Base-by-base conservation (phyloP, 1,139 yeast genomes). In the Arxiozyma telluris region DNA sequence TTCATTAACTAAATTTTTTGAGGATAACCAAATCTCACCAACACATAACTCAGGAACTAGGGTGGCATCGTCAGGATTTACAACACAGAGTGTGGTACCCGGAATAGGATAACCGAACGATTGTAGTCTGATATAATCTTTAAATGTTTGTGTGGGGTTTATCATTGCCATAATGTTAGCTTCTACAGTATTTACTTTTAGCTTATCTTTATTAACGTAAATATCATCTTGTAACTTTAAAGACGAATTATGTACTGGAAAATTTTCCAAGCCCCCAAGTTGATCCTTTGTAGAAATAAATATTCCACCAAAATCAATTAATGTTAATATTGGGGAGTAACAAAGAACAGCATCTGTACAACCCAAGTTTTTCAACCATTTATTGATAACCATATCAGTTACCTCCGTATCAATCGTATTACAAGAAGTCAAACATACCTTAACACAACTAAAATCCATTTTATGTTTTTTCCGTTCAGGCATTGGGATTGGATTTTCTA, bases 251-350 rank as follows among this genome's bases (percentile, higher is more conserved):
- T 67, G 68, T 23, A 64, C 56, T 43, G 67, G 70, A 41, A 64
- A 67, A 46, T 66, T 49, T 64, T 65, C 62, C 39, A 66, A 41
- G 25, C 61, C 59, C 49, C 67, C 90, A 15, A 90, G 73, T 93
- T 96, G 91, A 67, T 93, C 99, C 60, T 96, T 77, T 77, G 90
- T 79, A 0, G 97, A 83, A 21, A 93, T 83, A 5, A 91, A 93
- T 83, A 93, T 88, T 2, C 99, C 99, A 41, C 98, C 98, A 65
- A 90, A 95, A 64, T 93, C 98, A 60, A 89, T 82, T 53, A 93
- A 73, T 0, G 97, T 87, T 49, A 94, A 74, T 77, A 94, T 80
- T 0, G 99, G 99, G 0, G 96, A 85, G 30, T 91, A 84, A 2
- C 91, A 88, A 55, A 83, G 82, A 46, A 86, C 79, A 0, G 96